Evolutionary conservation across 768 basidiomycete species (phyloP).

Genomic region (Collybia nuda): DNA sequence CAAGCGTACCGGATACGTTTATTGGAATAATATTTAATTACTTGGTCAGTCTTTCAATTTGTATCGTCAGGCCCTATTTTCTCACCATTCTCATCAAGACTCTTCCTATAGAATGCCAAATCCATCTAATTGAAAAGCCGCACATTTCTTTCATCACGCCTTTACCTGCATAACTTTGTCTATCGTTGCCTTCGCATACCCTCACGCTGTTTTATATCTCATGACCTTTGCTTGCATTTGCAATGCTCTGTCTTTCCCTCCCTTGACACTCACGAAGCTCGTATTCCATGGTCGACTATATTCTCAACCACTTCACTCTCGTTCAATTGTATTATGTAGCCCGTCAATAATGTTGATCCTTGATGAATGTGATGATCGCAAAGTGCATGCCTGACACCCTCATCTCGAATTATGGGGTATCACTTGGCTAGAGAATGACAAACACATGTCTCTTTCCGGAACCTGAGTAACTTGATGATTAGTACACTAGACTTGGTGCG

Average conservation of each 20-base stretch:
- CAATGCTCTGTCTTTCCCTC: conserved; percentile 7
- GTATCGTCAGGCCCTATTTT: not conserved
- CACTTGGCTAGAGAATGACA: no score
- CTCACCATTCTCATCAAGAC: not conserved
- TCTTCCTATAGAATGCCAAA: conserved; percentile 12
- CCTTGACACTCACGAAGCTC: conserved; percentile 20
- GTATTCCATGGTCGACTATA: conserved; percentile 21
- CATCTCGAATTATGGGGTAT: no score
- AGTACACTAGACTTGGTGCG: no score
- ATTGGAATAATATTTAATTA: conserved; percentile 18
- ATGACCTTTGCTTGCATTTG: conserved; percentile 10
- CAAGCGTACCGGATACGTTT: conserved; percentile 32
- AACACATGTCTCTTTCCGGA: no score
- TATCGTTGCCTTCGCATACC: conserved; percentile 14
- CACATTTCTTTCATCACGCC: conserved; percentile 12
- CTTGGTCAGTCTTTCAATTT: conserved; percentile 7
- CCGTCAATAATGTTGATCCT: conserved; percentile 24
- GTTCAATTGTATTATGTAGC: conserved; percentile 31
- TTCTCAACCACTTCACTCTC: conserved; percentile 19
- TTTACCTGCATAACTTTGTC: conserved; percentile 8
- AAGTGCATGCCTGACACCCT: not conserved
- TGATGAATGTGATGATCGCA: conserved; percentile 6
- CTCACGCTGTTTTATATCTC: conserved; percentile 18
- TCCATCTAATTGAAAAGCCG: conserved; percentile 11
- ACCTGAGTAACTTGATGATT: no score